Evolutionary conservation across 2,329 filamentous ascomycete species (phyloP).

Genomic region (Hypoxylon sp.): DNA sequence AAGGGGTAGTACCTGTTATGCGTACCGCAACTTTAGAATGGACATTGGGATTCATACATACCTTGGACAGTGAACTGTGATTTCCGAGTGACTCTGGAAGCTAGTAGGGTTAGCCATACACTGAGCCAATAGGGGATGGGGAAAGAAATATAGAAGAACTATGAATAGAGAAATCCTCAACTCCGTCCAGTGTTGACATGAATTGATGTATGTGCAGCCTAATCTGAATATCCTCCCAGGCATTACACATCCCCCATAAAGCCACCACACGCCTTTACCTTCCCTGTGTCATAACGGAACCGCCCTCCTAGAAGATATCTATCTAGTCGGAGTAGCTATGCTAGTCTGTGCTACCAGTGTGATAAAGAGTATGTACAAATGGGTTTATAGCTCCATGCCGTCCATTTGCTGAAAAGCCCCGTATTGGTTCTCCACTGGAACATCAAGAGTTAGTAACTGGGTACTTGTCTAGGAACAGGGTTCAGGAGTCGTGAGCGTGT

Average conservation of each 20-base stretch:
- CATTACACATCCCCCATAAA: neutral
- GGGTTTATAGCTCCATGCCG: slow-evolving; percentile 50
- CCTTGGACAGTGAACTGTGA: slow-evolving; percentile 9
- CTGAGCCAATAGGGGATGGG: slow-evolving; percentile 19
- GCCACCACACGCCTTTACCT: slow-evolving; percentile 1
- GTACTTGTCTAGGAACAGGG: too few species aligned
- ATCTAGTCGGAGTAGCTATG: slow-evolving; percentile 29
- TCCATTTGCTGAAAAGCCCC: slow-evolving; percentile 70
- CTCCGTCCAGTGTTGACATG: slow-evolving; percentile 39
- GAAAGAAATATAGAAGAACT: slow-evolving; percentile 41
- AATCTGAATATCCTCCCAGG: slow-evolving; percentile 30
- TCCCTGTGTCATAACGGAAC: neutral
- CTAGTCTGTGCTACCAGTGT: slow-evolving; percentile 32
- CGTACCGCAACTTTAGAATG: neutral
- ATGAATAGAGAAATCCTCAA: slow-evolving; percentile 39
- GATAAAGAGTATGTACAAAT: slow-evolving; percentile 37
- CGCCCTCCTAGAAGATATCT: slow-evolving; percentile 18
- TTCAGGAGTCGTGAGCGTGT: too few species aligned
- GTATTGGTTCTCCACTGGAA: slow-evolving; percentile 75
- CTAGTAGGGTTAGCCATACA: slow-evolving; percentile 42
- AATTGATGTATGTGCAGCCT: slow-evolving; percentile 44
- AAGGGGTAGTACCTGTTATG: neutral
- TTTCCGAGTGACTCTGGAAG: slow-evolving; percentile 32
- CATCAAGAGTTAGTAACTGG: too few species aligned
- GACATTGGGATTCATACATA: slow-evolving; percentile 34